Percentiles rank a stretch among this genome's conserved stretches.
These are phyloP conservation scores for Cladosporium sphaerospermum DNA, from an alignment of 2,329 filamentous ascomycete species.

Conservation along the genomic window DNA sequence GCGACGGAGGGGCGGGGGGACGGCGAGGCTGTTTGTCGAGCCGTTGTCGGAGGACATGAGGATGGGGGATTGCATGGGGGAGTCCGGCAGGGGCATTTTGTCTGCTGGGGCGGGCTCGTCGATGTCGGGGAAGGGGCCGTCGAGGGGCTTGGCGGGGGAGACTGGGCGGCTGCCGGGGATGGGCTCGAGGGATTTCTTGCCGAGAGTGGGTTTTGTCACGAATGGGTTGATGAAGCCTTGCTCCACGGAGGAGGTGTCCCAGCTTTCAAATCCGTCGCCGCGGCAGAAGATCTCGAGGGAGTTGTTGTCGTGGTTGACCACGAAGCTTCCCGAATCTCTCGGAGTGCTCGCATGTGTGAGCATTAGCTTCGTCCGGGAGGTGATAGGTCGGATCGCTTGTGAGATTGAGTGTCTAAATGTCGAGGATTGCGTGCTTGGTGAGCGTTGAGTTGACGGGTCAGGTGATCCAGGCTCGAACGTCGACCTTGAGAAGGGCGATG, in stretches of 20 bases:
- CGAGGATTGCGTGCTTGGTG: slow-evolving; percentile 16
- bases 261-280: slow-evolving; percentile 62
- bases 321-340: slow-evolving; percentile 26
- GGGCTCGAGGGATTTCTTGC: slow-evolving; percentile 56
- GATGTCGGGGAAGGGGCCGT: slow-evolving; percentile 38
- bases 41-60: not conserved
- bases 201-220: slow-evolving; percentile 33
- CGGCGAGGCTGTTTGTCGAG: not conserved
- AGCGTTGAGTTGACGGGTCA: slow-evolving; percentile 11
- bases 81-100: slow-evolving; percentile 15
- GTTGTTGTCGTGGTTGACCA: slow-evolving; percentile 21
- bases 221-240: slow-evolving; percentile 55
- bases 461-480: slow-evolving; percentile 19
- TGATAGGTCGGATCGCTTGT: slow-evolving; percentile 45
- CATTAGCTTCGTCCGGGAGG: slow-evolving; percentile 52
- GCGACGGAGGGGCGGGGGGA: not conserved
- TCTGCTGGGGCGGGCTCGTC: slow-evolving; percentile 12
- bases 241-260: slow-evolving; percentile 65
- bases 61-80: slow-evolving; percentile 12
- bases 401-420: slow-evolving; percentile 22
- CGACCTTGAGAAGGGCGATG: slow-evolving; percentile 17
- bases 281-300: slow-evolving; percentile 34
- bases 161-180: slow-evolving; percentile 63
- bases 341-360: slow-evolving; percentile 47
- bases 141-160: slow-evolving; percentile 56